Percentiles rank a stretch among this genome's conserved stretches.
phyloP scores from a whole-genome alignment of 768 basidiomycete genomes.

The Udeniomyces megalosporus region DNA sequence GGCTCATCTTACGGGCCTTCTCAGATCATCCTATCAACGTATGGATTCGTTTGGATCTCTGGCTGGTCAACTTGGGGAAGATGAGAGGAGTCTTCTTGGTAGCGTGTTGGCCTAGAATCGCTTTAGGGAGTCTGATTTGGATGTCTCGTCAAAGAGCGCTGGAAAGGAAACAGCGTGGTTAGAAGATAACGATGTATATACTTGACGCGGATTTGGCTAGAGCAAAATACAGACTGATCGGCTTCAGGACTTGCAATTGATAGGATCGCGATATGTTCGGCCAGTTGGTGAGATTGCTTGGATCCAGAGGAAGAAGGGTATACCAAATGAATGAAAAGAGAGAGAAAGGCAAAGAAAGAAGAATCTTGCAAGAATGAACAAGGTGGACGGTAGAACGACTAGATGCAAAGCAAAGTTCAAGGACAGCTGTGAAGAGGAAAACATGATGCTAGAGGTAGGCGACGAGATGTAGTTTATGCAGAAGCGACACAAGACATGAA shows the following conservation, averaged over 20 bases:
- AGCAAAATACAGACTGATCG: too few species aligned
- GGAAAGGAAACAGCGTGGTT: too few species aligned
- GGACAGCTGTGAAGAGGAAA: neutral
- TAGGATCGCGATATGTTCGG: neutral
- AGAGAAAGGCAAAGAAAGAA: too few species aligned
- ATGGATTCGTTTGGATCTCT: conserved; percentile 45
- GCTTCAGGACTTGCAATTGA: neutral
- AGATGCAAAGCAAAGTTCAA: conserved; percentile 13
- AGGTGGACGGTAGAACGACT: conserved; percentile 1
- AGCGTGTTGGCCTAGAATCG: neutral
- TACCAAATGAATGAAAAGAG: too few species aligned
- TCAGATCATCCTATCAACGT: conserved; percentile 32
- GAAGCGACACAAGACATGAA: too few species aligned
- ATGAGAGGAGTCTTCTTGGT: conserved; percentile 52
- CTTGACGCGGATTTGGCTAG: too few species aligned
- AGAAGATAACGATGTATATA: too few species aligned
- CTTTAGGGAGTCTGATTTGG: neutral
- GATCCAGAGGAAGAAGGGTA: too few species aligned
- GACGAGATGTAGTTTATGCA: neutral
- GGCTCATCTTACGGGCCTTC: conserved; percentile 26
- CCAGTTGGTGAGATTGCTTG: conserved; percentile 4
- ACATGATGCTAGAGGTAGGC: neutral
- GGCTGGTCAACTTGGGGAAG: conserved; percentile 49
- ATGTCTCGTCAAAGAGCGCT: too few species aligned
- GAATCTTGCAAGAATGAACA: too few species aligned